Evolutionary conservation across 1,284 basidiomycete genomes (phyloP).

Genomic region (Austroboletus niveus): DNA sequence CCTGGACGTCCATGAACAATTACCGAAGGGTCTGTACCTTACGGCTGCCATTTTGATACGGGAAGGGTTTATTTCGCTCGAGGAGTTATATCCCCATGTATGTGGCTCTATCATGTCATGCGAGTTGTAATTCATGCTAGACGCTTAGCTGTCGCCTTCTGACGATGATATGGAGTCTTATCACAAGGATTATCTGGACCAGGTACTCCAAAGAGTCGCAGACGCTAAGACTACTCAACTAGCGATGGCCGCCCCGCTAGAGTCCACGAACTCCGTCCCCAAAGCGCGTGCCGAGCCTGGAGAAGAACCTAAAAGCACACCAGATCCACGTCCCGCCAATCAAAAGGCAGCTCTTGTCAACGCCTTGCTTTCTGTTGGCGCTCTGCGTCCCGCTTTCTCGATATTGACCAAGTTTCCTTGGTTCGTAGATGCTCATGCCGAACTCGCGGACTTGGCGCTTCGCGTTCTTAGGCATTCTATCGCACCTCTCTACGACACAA

Average conservation of each 20-base stretch:
- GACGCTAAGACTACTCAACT: slow-evolving; percentile 77
- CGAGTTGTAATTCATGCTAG: slow-evolving; percentile 6
- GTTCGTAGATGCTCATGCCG: slow-evolving; percentile 79
- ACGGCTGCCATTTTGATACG: slow-evolving; percentile 87
- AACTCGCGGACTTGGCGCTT: slow-evolving; percentile 83
- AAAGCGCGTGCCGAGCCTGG: slow-evolving; percentile 37
- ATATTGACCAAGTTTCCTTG: slow-evolving; percentile 85
- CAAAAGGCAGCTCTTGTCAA: slow-evolving; percentile 81
- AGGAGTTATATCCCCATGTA: slow-evolving; percentile 87
- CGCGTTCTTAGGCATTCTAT: slow-evolving; percentile 71
- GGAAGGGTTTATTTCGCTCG: slow-evolving; percentile 80
- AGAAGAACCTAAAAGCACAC: slow-evolving; percentile 40
- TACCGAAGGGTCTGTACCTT: slow-evolving; percentile 76
- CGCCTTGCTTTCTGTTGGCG: slow-evolving; percentile 86
- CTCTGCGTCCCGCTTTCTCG: slow-evolving; percentile 72
- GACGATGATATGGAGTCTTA: slow-evolving; percentile 75
- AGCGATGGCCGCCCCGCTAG: slow-evolving; percentile 87
- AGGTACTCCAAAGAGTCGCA: slow-evolving; percentile 63
- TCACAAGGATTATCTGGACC: slow-evolving; percentile 65
- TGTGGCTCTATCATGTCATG: slow-evolving; percentile 15
- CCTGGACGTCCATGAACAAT: slow-evolving; percentile 53
- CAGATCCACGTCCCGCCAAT: slow-evolving; percentile 57
- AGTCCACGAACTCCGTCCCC: slow-evolving; percentile 46
- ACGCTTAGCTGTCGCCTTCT: slow-evolving; percentile 62
- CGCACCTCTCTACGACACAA: slow-evolving; percentile 62